phyloP scores from a whole-genome alignment of 2,329 filamentous ascomycete species.

The Aspergillus latus region DNA sequence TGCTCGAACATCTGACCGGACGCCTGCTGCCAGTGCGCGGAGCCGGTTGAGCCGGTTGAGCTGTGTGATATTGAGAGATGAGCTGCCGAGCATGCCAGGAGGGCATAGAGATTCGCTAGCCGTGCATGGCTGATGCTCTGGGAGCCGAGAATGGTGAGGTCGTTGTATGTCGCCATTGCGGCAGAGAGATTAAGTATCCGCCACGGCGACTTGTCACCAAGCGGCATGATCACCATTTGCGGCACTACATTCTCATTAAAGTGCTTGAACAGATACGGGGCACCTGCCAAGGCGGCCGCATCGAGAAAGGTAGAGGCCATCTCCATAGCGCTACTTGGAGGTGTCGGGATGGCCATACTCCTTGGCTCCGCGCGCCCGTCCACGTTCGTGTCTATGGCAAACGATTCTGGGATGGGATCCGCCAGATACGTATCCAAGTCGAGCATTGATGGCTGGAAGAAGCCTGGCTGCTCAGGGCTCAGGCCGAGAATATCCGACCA shows the following conservation, averaged over 20 bases:
- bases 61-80: constrained; percentile 19
- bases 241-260: constrained; percentile 35
- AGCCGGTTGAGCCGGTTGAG: constrained; percentile 10
- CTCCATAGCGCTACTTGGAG: neutral
- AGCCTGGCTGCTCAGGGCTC: constrained; percentile 24
- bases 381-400: neutral
- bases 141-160: constrained; percentile 31
- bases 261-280: constrained; percentile 30
- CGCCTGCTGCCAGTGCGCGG: constrained; percentile 26
- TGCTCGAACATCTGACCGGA: constrained; percentile 28
- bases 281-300: constrained; percentile 22
- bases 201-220: constrained; percentile 36
- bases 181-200: constrained; percentile 33
- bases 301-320: constrained; percentile 5
- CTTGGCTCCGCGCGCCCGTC: neutral
- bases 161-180: constrained; percentile 33
- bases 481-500: constrained; percentile 37
- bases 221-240: constrained; percentile 32
- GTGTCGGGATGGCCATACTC: constrained; percentile 9
- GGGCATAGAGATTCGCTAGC: constrained; percentile 32
- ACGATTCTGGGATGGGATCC: neutral
- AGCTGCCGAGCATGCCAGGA: constrained; percentile 33
- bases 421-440: constrained; percentile 5
- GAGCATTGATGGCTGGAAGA: constrained; percentile 17
- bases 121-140: constrained; percentile 32